phyloP scores from a whole-genome alignment of 176 grass and related monocot genomes.

The Cocos nucifera region DNA sequence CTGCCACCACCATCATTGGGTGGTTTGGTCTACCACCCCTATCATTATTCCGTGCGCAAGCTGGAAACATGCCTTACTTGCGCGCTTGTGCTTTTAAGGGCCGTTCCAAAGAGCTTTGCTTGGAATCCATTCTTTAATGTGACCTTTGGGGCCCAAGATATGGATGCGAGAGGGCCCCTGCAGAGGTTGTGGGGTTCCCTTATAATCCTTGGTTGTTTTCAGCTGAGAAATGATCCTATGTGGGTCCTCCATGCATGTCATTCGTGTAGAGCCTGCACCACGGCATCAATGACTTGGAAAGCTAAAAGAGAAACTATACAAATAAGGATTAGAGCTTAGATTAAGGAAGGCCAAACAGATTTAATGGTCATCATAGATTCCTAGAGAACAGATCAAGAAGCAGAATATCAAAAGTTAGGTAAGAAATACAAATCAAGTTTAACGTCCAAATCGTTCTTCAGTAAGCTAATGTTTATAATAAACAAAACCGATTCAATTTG shows the following conservation, averaged over 20 bases:
- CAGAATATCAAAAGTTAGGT: too few species aligned
- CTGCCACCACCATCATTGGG: conserved; percentile 5
- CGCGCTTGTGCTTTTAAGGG: neutral
- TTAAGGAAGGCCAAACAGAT: too few species aligned
- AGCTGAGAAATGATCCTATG: neutral
- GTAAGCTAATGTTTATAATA: too few species aligned
- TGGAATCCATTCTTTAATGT: neutral
- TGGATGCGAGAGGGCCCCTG: too few species aligned
- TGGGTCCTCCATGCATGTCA: neutral
- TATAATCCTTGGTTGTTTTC: neutral
- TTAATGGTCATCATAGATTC: too few species aligned
- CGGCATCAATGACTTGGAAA: neutral
- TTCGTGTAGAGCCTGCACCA: neutral
- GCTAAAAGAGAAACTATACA: neutral
- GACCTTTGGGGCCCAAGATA: too few species aligned
- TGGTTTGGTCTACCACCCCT: conserved; percentile 13
- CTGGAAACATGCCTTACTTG: conserved; percentile 30
- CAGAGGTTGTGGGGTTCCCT: neutral
- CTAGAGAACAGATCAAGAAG: too few species aligned
- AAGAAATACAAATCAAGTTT: too few species aligned
- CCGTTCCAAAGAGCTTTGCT: conserved; percentile 6
- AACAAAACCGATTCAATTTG: too few species aligned
- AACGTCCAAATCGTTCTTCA: too few species aligned
- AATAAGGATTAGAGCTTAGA: too few species aligned
- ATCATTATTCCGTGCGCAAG: conserved; percentile 24